Base-by-base conservation (phyloP, 257 asterid genomes). In the Galeopsis tetrahit region DNA sequence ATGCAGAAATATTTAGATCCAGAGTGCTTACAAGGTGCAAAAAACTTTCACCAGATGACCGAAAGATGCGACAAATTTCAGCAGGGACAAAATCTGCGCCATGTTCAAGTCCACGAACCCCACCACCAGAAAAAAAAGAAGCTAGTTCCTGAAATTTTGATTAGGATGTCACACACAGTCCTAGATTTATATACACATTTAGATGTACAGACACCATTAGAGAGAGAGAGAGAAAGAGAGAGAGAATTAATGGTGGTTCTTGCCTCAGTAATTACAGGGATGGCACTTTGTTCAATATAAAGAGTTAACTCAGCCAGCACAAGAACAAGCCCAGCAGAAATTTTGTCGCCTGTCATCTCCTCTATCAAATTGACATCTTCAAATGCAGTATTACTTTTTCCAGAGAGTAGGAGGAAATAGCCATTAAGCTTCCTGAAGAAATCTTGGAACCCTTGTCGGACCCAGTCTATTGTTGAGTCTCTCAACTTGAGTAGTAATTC, bases 361-460 rank as follows among this genome's bases (percentile, higher is more conserved):
- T 86, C 91, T 4, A 82, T 75, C 77, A 84, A 75, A 80, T 74
- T 77, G 77, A 79, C 76, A 71, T 82, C 89, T 75, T 77, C 86
- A 73, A 80, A 76, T 39, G 82, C 82, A 69, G 84, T 46, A 75
- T 75, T 74, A 71, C 79, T 86, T 87, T 88, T 90, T 70, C 99
- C 97, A 1, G 88, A 90, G 51, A 91, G 90, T 77, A 85, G 57
- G 85, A 81, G 81, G 82, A 94, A 94, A 73, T 85, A 83, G 58
- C 73, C 80, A 71, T 84, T 75, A 71, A 94, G 97, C 77, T 84
- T 87, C 77, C 73, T 70, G 84, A 94, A 91, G 85, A 94, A 91
- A 79, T 87, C 85, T 83, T 90, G 99, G 85, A 91, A 89, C 63
- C 99, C 99, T 86, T 91, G 96, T 82, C 84, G 95, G 71, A 94